Base-by-base conservation (phyloP, 2,329 filamentous ascomycete genomes). In the Trichophyton schoenleinii region DNA sequence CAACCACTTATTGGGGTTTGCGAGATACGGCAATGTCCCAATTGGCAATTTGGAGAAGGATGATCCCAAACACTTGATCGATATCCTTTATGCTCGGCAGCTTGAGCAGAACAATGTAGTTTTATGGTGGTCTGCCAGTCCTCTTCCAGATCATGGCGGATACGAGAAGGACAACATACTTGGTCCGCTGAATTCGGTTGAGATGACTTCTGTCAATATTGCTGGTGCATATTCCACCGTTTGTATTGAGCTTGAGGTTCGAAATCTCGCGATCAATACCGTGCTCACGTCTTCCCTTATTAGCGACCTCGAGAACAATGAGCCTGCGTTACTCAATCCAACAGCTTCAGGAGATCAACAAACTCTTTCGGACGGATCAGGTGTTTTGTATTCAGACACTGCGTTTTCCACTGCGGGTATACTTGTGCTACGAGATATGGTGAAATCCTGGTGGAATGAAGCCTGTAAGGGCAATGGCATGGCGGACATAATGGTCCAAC, bases 401-500 rank as follows among this genome's bases (percentile, higher is more conserved):
- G 89, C 92, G 0, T 99, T 99, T 71, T 87, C 92, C n/a, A 88
- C 90, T 58, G 91, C 92, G 2, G 89, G 91, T 60, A 88, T 97
- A 3, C 83, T 87, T 5, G 94, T 99, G 0, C 80, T 99, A 2
- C 87, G 94, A 13, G 95, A 97, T 68, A 96, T 99, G 91, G 94
- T 99, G 67, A 96, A 96, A 73, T 84, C 89, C 2, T 99, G 95
- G 95, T 99, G 94, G 94, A 83, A 87, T 0, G 92, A 99, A 73
- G 95, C 94, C 4, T 94, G 89, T 71, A 85, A 84, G 64, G 90
- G 91, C 42, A 95, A 89, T 68, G 87, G 84, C 46, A 96, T 99
- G 90, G 95, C 95, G 0, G 94, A 99, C 74, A 85, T 97, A 60
- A 90, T 99, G 80, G 94, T 99, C 0, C 91, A 96, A 70, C 92